Percentiles rank a stretch among this genome's conserved stretches.
Evolutionary conservation across 768 basidiomycete species (phyloP).

Genomic region (Cubamyces lactineus): DNA sequence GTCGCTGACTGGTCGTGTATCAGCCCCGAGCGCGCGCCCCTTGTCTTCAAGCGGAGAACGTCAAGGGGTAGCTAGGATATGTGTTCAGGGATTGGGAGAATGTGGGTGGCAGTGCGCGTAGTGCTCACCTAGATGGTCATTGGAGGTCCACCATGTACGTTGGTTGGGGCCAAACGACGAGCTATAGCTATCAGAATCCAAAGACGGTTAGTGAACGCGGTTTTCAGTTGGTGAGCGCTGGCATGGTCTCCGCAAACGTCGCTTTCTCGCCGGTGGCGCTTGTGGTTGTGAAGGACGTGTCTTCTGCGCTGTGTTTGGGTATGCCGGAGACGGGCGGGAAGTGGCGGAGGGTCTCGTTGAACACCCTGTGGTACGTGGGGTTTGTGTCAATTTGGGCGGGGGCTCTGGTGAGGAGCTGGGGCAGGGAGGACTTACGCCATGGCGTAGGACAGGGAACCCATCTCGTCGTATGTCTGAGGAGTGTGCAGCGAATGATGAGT

Average conservation of each 20-base stretch:
- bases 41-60: conserved; percentile 36
- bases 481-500: background rate
- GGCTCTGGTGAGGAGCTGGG: background rate
- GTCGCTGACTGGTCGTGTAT: background rate
- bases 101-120: too few relatives aligned
- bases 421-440: conserved; percentile 29
- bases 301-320: conserved; percentile 25
- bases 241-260: too few relatives aligned
- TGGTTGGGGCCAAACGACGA: too few relatives aligned
- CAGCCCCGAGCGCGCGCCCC: conserved; percentile 39
- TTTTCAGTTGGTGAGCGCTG: too few relatives aligned
- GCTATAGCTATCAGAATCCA: too few relatives aligned
- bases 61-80: too few relatives aligned
- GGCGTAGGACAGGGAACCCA: conserved; percentile 31
- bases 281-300: conserved; percentile 28
- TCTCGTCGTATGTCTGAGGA: conserved; percentile 36
- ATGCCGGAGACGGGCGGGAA: conserved; percentile 36
- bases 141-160: too few relatives aligned
- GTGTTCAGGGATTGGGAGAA: too few relatives aligned
- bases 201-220: too few relatives aligned
- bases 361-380: conserved; percentile 26
- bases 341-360: conserved; percentile 38
- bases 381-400: background rate
- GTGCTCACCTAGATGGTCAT: too few relatives aligned
- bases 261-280: conserved; percentile 29